Evolutionary conservation across 805 yeast genomes (phyloP).

Genomic region (Lipomyces yamanashiensis): DNA sequence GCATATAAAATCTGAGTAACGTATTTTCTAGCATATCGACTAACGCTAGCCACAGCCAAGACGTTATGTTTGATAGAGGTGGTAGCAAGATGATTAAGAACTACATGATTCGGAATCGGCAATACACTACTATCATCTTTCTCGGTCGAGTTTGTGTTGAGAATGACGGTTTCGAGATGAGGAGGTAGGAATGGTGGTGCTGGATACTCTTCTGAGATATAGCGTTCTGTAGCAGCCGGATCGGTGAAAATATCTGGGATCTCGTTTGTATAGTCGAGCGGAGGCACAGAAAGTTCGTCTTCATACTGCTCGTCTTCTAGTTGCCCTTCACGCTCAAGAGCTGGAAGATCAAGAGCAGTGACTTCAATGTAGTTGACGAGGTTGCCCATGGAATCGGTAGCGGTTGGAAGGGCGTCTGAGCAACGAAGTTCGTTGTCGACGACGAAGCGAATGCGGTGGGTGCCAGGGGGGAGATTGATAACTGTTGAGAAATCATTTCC

Average conservation of each 20-base stretch:
- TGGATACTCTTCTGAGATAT: slow-evolving; percentile 51
- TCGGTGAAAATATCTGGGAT: slow-evolving; percentile 51
- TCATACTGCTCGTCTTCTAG: slow-evolving; percentile 36
- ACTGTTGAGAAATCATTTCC: slow-evolving; percentile 61
- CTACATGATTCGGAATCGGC: slow-evolving; percentile 94
- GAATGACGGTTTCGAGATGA: slow-evolving; percentile 89
- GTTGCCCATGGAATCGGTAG: slow-evolving; percentile 96
- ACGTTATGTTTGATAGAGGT: slow-evolving; percentile 93
- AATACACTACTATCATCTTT: slow-evolving; percentile 87
- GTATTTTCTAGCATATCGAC: slow-evolving; percentile 82
- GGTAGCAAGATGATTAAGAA: slow-evolving; percentile 91
- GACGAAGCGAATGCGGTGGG: slow-evolving; percentile 90
- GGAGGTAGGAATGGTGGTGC: slow-evolving; percentile 98
- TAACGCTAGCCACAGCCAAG: slow-evolving; percentile 88
- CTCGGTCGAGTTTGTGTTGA: slow-evolving; percentile 68
- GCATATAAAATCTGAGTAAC: slow-evolving; percentile 87
- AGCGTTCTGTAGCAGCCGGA: slow-evolving; percentile 49
- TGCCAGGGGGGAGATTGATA: slow-evolving; percentile 82
- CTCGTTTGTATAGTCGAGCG: slow-evolving; percentile 45
- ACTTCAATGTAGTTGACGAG: slow-evolving; percentile 90
- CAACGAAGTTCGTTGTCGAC: slow-evolving; percentile 91
- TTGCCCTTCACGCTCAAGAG: slow-evolving; percentile 33
- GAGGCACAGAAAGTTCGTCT: slow-evolving; percentile 29
- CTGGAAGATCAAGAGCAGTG: slow-evolving; percentile 37
- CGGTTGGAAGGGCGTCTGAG: slow-evolving; percentile 89